These are phyloP conservation scores for Solidago caesia DNA, from an alignment of 129 eudicot species.

Conservation along the genomic window DNA sequence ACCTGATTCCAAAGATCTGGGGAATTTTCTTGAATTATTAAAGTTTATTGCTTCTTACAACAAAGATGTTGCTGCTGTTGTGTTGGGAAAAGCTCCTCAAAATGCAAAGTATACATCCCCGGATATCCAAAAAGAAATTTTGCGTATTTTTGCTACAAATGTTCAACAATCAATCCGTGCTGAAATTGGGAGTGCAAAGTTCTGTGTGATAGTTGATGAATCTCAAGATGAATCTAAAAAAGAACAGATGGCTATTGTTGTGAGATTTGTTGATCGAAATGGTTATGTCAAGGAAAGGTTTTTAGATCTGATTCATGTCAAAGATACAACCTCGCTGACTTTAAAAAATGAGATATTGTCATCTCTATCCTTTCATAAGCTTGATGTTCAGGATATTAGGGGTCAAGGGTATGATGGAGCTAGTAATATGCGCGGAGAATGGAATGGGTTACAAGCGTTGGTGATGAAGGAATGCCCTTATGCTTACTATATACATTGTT, in stretches of 20 bases:
- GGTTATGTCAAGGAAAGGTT: not conserved
- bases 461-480: not conserved
- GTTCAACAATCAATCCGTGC: not conserved
- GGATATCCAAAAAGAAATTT: not conserved
- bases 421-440: constrained; percentile 8
- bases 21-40: not conserved
- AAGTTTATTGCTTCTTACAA: not conserved
- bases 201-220: not conserved
- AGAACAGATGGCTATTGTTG: not conserved
- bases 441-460: constrained; percentile 10
- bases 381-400: constrained; percentile 4
- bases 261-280: not conserved
- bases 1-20: not conserved
- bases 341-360: not conserved
- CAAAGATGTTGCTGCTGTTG: not conserved
- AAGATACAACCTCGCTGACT: not conserved
- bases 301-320: not conserved
- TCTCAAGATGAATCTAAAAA: constrained; percentile 9
- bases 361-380: not conserved
- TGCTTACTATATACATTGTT: not conserved
- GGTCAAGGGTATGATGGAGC: constrained; percentile 13
- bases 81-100: not conserved
- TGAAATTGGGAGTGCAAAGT: not conserved
- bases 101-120: constrained; percentile 1
- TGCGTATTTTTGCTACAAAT: not conserved